These are phyloP conservation scores for Fraxinus albicans DNA, from an alignment of 305 asterid species.

Conservation along the genomic window DNA sequence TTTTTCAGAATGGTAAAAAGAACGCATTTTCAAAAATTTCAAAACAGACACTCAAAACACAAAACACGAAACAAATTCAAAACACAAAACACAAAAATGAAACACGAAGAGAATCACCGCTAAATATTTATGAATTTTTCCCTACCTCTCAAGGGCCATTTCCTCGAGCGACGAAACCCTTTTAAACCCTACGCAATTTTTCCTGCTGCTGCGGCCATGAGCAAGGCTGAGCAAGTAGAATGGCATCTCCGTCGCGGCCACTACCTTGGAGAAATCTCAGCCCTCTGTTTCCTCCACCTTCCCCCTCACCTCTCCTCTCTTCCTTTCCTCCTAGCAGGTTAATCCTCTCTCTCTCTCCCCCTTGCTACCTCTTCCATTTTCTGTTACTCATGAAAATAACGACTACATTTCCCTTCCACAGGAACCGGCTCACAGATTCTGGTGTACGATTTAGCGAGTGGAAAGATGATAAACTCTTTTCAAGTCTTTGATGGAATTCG, in stretches of 20 bases:
- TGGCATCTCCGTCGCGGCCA: conserved; percentile 55
- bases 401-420: conserved; percentile 22
- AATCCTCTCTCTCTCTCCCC: conserved; percentile 36
- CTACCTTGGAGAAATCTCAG: conserved; percentile 91
- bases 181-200: neutral
- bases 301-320: conserved; percentile 51
- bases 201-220: neutral
- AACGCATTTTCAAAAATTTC: no score
- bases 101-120: no score
- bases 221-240: conserved; percentile 23
- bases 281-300: conserved; percentile 78
- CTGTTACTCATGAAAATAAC: neutral
- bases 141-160: neutral
- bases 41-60: no score
- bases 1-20: no score
- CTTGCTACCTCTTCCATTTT: neutral
- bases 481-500: conserved; percentile 86
- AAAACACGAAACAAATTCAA: no score
- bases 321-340: conserved; percentile 81
- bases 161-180: neutral
- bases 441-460: conserved; percentile 54
- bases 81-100: no score
- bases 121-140: no score
- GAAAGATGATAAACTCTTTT: conserved; percentile 47
- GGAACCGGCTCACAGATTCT: conserved; percentile 89